phyloP scores from a whole-genome alignment of 768 basidiomycete genomes.

The Phylloporus sp. region DNA sequence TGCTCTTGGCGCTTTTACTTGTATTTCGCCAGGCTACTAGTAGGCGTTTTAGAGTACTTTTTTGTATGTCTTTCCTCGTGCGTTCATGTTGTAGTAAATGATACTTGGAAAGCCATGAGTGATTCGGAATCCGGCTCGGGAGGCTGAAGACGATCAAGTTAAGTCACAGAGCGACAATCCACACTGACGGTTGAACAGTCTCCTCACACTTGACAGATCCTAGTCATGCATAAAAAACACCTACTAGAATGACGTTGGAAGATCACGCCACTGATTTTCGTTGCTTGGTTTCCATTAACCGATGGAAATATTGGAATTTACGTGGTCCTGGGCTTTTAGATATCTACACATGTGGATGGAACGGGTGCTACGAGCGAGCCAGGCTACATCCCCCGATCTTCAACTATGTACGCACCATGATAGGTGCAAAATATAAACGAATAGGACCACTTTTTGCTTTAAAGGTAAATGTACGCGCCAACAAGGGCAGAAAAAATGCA shows the following conservation, averaged over 20 bases:
- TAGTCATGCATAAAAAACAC: background rate
- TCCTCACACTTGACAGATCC: background rate
- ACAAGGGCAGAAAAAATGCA: conserved; percentile 9
- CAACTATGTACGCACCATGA: background rate
- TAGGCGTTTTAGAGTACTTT: background rate
- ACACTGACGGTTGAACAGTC: background rate
- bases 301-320: background rate
- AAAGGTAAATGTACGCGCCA: conserved; percentile 13
- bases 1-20: background rate
- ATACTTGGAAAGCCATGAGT: background rate
- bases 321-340: background rate
- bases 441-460: no score
- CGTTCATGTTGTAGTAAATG: background rate
- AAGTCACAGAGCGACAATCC: background rate
- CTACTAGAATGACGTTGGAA: background rate
- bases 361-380: background rate
- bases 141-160: no score
- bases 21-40: background rate
- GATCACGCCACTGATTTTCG: background rate
- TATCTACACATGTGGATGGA: background rate
- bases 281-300: background rate
- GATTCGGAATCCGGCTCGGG: background rate
- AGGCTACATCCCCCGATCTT: background rate
- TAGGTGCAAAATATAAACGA: background rate
- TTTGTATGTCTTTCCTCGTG: background rate